Base-by-base conservation (phyloP, 768 basidiomycete genomes). In the Mycena rebaudengoi region DNA sequence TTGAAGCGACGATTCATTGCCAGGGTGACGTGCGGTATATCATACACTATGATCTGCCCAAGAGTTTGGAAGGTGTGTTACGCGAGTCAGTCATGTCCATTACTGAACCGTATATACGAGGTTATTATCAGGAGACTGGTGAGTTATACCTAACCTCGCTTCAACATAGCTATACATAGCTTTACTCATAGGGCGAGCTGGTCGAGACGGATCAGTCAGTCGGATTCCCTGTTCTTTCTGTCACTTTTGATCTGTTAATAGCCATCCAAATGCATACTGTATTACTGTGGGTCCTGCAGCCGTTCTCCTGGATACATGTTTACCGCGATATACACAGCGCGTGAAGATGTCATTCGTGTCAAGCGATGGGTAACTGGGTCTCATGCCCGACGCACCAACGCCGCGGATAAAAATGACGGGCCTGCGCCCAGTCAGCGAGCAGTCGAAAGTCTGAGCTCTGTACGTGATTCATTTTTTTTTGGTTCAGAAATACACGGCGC, bases 111-210 rank as follows among this genome's bases (percentile, higher is more conserved):
- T 41, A 25, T 14, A n/a, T n/a, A n/a, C n/a, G 53, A 92, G 93
- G 92, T 0, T 95, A 89, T 73, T 95, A 95, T 73, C 94, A 95
- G 73, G 94, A 95, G 75, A 94, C 92, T 65, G 92, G 91, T 88
- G 68, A 23, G 80, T 62, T 11, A 28, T 23, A 25, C n/a, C 25
- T 13, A 29, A 11, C 45, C 20, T 37, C 25, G 40, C 11, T 18
- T 57, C 13, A 8, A 30, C 35, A 45, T 35, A 21, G 20, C 53
- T 14, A 20, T 66, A 23, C 71, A 16, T n/a, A 37, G 49, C 4
- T 64, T 53, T 50, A 12, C 50, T 44, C 41, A 39, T 46, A 91
- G 92, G 92, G 43, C 83, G 93, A 50, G 93, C 91, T 58, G 94
- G 93, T 26, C 84, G 94, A 53, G 92, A 95, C 71, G 91, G 91